Base-by-base conservation (phyloP, 257 asterid species). In the Cordia subcordata region DNA sequence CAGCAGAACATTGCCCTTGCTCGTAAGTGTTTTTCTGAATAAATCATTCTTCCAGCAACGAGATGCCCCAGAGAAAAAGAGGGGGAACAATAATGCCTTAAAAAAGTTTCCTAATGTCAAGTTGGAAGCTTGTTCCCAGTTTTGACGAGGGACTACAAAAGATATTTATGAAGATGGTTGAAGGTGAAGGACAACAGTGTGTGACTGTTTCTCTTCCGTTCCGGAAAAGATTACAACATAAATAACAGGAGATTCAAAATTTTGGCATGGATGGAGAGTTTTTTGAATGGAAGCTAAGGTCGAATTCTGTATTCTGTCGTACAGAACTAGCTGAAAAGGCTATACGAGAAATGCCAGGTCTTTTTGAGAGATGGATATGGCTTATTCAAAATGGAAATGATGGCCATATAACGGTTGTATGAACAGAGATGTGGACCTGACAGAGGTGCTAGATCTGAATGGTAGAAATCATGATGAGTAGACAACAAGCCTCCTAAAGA, bases 241-340 rank as follows among this genome's bases (percentile, higher is more conserved):
- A 72, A 77, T 58, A 62, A 64, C 72, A 77, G 64, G 67, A 70
- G 80, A 77, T 72, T 79, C 81, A 74, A 80, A 77, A 81, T 62
- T 61, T 61, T 55, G 76, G 65, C 51, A n/a, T 49, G 64, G 76
- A 32, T 63, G 66, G 62, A 70, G 58, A 64, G 55, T 51, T 59
- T 60, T n/a, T 66, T 60, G 60, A 65, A 56, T 57, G 57, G 46
- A 56, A 65, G n/a, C n/a, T n/a, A n/a, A n/a, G 66, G 45, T 40
- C 3, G 71, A 75, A 52, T 37, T 53, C 32, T 57, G 66, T 61
- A 67, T 69, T 62, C 49, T 53, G 77, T 67, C 63, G 66, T 73
- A 66, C 61, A 61, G 70, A 76, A 68, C 75, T 65, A 67, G 71
- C 69, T 57, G 58, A 61, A 62, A n/a, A 62, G 66, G 67, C 74